Percentiles rank a stretch among this genome's conserved stretches.
Conservation (phyloP, 495 filamentous ascomycete genomes). For the Massariosphaeria phaeospora region DNA sequence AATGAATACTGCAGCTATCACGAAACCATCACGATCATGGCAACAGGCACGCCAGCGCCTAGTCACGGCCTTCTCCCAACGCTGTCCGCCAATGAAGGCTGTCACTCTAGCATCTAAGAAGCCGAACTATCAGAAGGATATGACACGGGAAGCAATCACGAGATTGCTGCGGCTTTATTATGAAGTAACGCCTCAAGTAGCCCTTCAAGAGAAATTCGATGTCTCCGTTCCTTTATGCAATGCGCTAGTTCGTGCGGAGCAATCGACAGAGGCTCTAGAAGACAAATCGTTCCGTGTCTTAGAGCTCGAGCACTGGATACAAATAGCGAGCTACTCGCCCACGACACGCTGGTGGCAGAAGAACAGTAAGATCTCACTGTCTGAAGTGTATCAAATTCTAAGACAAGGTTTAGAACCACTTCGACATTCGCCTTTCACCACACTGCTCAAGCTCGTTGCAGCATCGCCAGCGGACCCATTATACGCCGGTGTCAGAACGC, state of each 20-base stretch:
- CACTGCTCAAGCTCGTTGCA: slow-evolving; percentile 52
- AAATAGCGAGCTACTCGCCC: slow-evolving; percentile 70
- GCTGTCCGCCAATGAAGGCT: slow-evolving; percentile 74
- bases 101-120: slow-evolving; percentile 63
- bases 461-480: slow-evolving; percentile 43
- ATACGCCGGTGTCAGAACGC: slow-evolving; percentile 40
- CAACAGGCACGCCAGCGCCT: slow-evolving; percentile 59
- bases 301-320: slow-evolving; percentile 68
- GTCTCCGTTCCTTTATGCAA: slow-evolving; percentile 68
- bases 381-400: slow-evolving; percentile 1
- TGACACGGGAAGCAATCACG: slow-evolving; percentile 73
- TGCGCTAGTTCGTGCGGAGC: slow-evolving; percentile 52
- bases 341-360: slow-evolving; percentile 80
- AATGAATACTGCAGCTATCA: slow-evolving; percentile 47
- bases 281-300: slow-evolving; percentile 53
- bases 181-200: slow-evolving; percentile 71
- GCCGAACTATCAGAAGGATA: slow-evolving; percentile 58
- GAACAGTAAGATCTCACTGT: slow-evolving; percentile 48
- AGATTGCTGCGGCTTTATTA: slow-evolving; percentile 75
- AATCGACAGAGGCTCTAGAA: slow-evolving; percentile 47
- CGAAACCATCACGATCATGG: slow-evolving; percentile 52
- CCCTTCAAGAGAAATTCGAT: slow-evolving; percentile 79
- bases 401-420: slow-evolving; percentile 34
- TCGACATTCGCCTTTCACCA: slow-evolving; percentile 59
- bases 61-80: slow-evolving; percentile 65